Base-by-base conservation (phyloP, 805 yeast species). In the Jamesozyma gamospora region DNA sequence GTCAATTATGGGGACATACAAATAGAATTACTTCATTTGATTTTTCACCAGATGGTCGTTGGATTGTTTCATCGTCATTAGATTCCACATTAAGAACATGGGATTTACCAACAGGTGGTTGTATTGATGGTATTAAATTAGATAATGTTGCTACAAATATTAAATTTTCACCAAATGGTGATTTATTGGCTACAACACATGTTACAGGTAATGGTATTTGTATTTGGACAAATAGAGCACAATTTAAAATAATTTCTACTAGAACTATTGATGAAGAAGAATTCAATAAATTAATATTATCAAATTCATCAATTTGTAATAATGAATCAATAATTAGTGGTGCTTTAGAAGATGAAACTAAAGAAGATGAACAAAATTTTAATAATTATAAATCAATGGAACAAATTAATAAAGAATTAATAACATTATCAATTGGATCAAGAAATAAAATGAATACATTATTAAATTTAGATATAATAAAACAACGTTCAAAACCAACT, bases 51-150 rank as follows among this genome's bases (percentile, higher is more conserved):
- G 90, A 88, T 58, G 97, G 96, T 28, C 77, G 96, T 58, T 92
- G 97, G 96, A 65, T 92, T 28, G 78, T 92, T 8, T 77, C 92
- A 18, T 78, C 84, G 1, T 72, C 87, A 1, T 67, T 87, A 44
- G 99, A 92, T 57, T 71, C 84, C 2, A 87, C 97, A 0, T 69
- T 92, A 36, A 75, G 98, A 53, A 86, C 96, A 0, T 92, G 97
- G 97, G 97, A 92, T 60, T 72, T 92, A 43, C 97, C 97, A 32
- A 82, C 96, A 1, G 97, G 98, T 36, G 85, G 88, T 1, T 90
- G 97, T 61, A 86, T 92, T 41, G 98, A 92, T 64, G 96, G 96
- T 46, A 78, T 90, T 14, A 65, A 67, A 39, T 71, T 92, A 19
- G 77, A 81, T 1, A 75, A 71, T 49, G 88, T 87, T n/a, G 94